These are phyloP conservation scores for Solanum virginianum DNA, from an alignment of 257 asterid genomes.

Conservation along the genomic window DNA sequence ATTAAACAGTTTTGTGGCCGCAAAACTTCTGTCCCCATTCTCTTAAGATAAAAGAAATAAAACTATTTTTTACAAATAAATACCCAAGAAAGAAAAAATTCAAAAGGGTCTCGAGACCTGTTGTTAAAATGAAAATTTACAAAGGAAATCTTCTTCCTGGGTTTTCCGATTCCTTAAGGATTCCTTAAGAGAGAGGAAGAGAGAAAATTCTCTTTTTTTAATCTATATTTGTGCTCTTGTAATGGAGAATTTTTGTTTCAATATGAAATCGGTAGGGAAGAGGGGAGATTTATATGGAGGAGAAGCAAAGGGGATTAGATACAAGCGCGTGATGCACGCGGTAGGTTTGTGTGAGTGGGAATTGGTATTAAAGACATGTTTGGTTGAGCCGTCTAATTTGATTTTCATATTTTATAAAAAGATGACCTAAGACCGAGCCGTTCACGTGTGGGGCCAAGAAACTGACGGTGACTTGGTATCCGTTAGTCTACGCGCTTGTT, in stretches of 20 bases:
- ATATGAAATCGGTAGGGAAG: not conserved
- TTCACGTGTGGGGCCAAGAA: not conserved
- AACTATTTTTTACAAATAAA: not conserved
- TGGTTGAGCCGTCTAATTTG: not conserved
- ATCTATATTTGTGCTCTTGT: not conserved
- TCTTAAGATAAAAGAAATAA: not conserved
- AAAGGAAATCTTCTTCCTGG: not conserved
- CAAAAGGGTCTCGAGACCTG: not conserved
- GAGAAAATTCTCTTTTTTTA: not conserved
- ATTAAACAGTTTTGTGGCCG: slow-evolving; percentile 25
- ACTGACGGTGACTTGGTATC: not conserved
- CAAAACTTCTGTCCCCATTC: slow-evolving; percentile 40
- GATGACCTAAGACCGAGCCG: not conserved
- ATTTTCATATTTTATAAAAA: not conserved
- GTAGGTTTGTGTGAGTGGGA: not conserved
- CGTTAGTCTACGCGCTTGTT: not conserved
- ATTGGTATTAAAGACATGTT: not conserved
- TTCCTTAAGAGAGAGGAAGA: not conserved
- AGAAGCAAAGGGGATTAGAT: not conserved
- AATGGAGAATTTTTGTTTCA: not conserved
- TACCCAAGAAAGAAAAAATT: not conserved
- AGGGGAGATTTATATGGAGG: not conserved
- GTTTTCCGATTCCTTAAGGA: not conserved
- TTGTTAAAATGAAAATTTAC: not conserved
- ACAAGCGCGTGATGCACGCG: not conserved